Conservation (phyloP, 31 red algal genomes). For the Asparagopsis taxiformis region DNA sequence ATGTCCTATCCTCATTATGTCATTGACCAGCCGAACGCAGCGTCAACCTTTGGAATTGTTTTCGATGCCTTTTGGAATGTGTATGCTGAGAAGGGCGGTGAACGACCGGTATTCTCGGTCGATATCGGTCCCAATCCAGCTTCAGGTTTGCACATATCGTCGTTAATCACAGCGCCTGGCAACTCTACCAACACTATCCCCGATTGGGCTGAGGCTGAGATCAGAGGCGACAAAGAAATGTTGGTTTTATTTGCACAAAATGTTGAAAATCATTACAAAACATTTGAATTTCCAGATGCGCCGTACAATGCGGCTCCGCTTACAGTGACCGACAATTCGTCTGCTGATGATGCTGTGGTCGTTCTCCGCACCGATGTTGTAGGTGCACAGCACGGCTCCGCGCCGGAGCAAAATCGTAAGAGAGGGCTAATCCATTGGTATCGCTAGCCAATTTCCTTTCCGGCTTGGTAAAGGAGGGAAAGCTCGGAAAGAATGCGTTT, state of each 20-base stretch:
- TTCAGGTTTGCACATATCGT: slow-evolving; percentile 9
- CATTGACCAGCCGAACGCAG: slow-evolving; percentile 1
- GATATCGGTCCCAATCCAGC: background rate
- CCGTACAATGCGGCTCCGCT: slow-evolving; percentile 12
- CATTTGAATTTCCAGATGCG: slow-evolving; percentile 18
- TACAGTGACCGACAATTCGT: background rate
- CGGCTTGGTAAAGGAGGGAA: slow-evolving; percentile 5
- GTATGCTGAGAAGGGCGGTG: slow-evolving; percentile 27
- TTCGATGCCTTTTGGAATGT: slow-evolving; percentile 39
- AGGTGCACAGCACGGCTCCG: slow-evolving; percentile 43
- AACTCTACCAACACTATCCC: slow-evolving; percentile 44
- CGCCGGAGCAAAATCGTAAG: slow-evolving; percentile 27
- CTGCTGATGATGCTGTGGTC: slow-evolving; percentile 2
- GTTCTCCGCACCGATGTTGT: slow-evolving; percentile 11
- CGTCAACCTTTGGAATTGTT: slow-evolving; percentile 25
- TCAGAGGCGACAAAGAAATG: slow-evolving; percentile 1
- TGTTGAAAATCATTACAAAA: slow-evolving; percentile 11
- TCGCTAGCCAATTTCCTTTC: slow-evolving; percentile 37
- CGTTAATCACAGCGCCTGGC: slow-evolving; percentile 16
- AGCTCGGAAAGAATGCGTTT: slow-evolving; percentile 19
- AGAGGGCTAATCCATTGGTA: slow-evolving; percentile 27
- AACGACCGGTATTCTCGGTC: slow-evolving; percentile 20
- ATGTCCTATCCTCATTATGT: slow-evolving; percentile 23
- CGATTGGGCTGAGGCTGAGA: slow-evolving; percentile 33
- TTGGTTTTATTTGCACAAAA: slow-evolving; percentile 2